A percentile compares a stretch with the other conserved stretches of the same genome.
phyloP scores from a whole-genome alignment of 352 stramenopile species.

The Phytophthora fragariae region DNA sequence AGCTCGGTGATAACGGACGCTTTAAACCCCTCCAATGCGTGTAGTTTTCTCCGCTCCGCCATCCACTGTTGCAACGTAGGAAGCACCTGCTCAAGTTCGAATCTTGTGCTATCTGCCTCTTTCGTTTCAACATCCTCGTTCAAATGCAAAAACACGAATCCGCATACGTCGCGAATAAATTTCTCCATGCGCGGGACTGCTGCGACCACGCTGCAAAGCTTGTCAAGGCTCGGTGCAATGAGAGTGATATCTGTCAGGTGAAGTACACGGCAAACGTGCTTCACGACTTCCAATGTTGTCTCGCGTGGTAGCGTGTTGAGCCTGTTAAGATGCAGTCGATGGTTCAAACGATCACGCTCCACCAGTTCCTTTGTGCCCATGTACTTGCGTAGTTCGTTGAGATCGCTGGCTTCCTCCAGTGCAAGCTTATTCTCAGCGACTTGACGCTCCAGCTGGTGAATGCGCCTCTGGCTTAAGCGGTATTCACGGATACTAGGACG shows the following conservation, averaged over 20 bases:
- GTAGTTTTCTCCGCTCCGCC: slow-evolving; percentile 58
- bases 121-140: slow-evolving; percentile 38
- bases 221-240: slow-evolving; percentile 80
- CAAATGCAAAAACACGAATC: slow-evolving; percentile 69
- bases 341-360: slow-evolving; percentile 79
- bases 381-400: slow-evolving; percentile 82
- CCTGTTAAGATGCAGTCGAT: slow-evolving; percentile 80
- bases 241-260: slow-evolving; percentile 86
- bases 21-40: slow-evolving; percentile 75
- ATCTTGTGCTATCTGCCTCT: slow-evolving; percentile 28
- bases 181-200: slow-evolving; percentile 86
- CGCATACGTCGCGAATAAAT: slow-evolving; percentile 89
- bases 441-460: slow-evolving; percentile 81
- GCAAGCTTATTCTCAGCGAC: slow-evolving; percentile 76
- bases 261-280: slow-evolving; percentile 83
- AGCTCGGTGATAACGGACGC: slow-evolving; percentile 61
- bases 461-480: slow-evolving; percentile 69
- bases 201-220: slow-evolving; percentile 82
- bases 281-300: slow-evolving; percentile 82
- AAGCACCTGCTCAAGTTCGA: slow-evolving; percentile 78
- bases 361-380: slow-evolving; percentile 87
- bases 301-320: slow-evolving; percentile 81
- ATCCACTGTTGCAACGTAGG: slow-evolving; percentile 80
- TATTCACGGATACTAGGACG: slow-evolving; percentile 88
- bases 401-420: slow-evolving; percentile 76